These are phyloP conservation scores for Ilex asprella DNA, from an alignment of 257 asterid genomes.

Conservation along the genomic window DNA sequence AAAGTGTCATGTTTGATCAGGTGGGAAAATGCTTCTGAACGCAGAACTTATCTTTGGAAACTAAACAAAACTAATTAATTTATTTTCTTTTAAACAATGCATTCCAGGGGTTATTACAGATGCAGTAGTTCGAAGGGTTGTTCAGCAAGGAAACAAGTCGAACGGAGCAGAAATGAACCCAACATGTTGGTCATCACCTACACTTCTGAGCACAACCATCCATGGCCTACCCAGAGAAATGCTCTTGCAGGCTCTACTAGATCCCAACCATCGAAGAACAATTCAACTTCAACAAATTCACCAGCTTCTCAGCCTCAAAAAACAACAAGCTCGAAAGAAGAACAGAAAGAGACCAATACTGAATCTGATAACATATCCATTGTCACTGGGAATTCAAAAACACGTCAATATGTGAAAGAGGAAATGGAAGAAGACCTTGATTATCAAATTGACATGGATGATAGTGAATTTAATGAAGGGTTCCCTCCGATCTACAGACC, in stretches of 20 bases:
- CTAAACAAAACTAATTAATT: not conserved
- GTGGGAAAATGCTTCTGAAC: too few species aligned
- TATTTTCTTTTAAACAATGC: not conserved
- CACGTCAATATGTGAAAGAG: constrained; percentile 32
- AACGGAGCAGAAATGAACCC: constrained; percentile 91
- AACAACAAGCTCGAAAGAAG: constrained; percentile 19
- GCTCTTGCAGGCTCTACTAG: constrained; percentile 92
- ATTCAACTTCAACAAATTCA: constrained; percentile 21
- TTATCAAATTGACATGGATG: constrained; percentile 17
- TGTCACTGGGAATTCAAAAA: not conserved
- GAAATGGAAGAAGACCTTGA: constrained; percentile 32
- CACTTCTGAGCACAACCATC: constrained; percentile 94
- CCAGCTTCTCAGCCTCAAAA: constrained; percentile 13
- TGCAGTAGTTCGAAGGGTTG: constrained; percentile 99
- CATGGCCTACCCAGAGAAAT: constrained; percentile 94
- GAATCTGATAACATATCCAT: not conserved
- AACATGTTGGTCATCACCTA: constrained; percentile 89
- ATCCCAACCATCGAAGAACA: constrained; percentile 34
- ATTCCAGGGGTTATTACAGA: constrained; percentile 84
- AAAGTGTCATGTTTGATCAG: too few species aligned
- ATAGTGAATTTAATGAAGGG: constrained; percentile 25
- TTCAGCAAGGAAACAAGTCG: constrained; percentile 93
- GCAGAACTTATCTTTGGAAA: too few species aligned
- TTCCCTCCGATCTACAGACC: constrained; percentile 52
- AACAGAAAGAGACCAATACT: constrained; percentile 15